phyloP scores from a whole-genome alignment of 352 stramenopile genomes.

The Globisporangium iwayamae region DNA sequence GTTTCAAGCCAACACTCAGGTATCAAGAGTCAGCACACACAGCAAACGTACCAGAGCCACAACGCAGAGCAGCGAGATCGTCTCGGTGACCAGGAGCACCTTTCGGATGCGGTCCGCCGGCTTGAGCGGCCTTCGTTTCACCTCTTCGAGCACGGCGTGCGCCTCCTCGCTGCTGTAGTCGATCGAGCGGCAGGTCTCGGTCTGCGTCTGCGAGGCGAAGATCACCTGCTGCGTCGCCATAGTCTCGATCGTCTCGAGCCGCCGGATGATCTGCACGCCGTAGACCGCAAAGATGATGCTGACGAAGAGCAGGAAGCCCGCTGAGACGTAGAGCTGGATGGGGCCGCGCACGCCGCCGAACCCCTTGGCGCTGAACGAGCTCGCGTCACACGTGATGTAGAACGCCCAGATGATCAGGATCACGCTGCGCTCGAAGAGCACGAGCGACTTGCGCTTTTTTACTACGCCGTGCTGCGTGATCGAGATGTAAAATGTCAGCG shows the following conservation, averaged over 20 bases:
- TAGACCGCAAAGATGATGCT: slow-evolving; percentile 28
- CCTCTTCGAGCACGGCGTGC: slow-evolving; percentile 6
- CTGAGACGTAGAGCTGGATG: slow-evolving; percentile 23
- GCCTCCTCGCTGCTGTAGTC: slow-evolving; percentile 16
- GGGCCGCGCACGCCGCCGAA: slow-evolving; percentile 26
- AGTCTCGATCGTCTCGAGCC: slow-evolving; percentile 40
- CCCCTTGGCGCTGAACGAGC: slow-evolving; percentile 30
- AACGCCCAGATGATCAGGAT: slow-evolving; percentile 39
- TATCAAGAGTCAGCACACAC: neutral
- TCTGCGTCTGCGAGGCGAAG: neutral
- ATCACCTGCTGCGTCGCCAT: slow-evolving; percentile 19
- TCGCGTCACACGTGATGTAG: slow-evolving; percentile 32
- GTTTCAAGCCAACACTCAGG: neutral
- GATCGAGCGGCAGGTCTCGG: slow-evolving; percentile 10
- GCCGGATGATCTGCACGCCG: slow-evolving; percentile 31
- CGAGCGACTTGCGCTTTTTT: slow-evolving; percentile 24
- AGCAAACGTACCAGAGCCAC: slow-evolving; percentile 25
- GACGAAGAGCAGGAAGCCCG: slow-evolving; percentile 20
- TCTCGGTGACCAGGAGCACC: slow-evolving; percentile 46
- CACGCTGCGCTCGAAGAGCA: slow-evolving; percentile 23
- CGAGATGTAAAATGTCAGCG: slow-evolving; percentile 51
- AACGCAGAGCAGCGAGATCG: slow-evolving; percentile 35
- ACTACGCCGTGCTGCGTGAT: slow-evolving; percentile 49
- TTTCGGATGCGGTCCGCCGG: slow-evolving; percentile 37
- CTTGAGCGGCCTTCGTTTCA: slow-evolving; percentile 27